Base-by-base conservation (phyloP, 2,329 filamentous ascomycete genomes). In the Pleurostoma richardsiae region DNA sequence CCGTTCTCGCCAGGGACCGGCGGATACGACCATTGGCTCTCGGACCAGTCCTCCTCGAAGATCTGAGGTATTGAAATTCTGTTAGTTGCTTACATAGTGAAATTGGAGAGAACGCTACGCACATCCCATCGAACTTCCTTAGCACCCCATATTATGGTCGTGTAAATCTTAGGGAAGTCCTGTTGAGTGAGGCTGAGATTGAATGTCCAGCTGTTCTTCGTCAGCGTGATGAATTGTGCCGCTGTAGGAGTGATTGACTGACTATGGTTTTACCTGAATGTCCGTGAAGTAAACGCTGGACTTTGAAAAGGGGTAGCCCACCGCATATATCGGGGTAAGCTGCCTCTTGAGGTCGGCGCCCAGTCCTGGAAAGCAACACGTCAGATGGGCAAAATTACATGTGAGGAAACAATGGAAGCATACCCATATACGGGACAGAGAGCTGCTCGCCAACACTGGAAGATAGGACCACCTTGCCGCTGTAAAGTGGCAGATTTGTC, bases 351-450 rank as follows among this genome's bases (percentile, higher is more conserved):
- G 38, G 42, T 54, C 44, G 42, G 53, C 47, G 28, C 44, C 50
- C 39, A 56, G 48, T 38, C 54, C 42, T 56, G 44, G 11, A 19
- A 19, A 19, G 19, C 19, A 19, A 19, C 19, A 19, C 19, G 19
- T 19, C 19, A 19, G 19, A 19, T 19, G 19, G 19, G 19, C 19
- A 19, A 19, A 2, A 41, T 47, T 4, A 36, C 30, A 47, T 36
- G 49, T 49, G 7, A 53, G 52, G 39, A 51, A 31, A 41, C 42
- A 45, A 6, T 30, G 33, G 5, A 41, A 39, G 4, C 56, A 47
- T 33, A 52, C 61, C 62, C 33, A 62, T 41, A 50, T 67, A 66
- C 3, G 61, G 62, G 5, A 66, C 56, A 6, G 56, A 59, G 27
- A 66, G 52, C 27, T 55, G 49, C 45, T 67, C 64, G 30, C 61